Conservation (phyloP, 2,329 filamentous ascomycete species). For the Lecanicillium sp. region DNA sequence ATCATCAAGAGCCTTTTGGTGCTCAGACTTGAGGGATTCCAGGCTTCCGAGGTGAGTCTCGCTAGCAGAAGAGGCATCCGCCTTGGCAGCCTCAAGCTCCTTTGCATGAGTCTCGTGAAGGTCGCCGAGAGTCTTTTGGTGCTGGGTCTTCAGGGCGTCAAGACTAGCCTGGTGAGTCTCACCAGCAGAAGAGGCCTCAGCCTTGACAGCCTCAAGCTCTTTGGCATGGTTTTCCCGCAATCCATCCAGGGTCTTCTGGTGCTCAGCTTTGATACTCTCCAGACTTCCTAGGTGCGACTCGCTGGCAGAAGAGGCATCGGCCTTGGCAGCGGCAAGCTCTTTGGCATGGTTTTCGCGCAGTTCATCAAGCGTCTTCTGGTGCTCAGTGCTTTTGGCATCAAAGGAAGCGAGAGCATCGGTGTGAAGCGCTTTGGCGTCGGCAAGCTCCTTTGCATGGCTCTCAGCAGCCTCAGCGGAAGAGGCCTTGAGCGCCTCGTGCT, state of each 20-base stretch:
- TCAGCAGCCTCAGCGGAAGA: slow-evolving; percentile 31
- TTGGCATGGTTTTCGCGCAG: slow-evolving; percentile 27
- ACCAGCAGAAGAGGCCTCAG: slow-evolving; percentile 20
- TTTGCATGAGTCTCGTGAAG: slow-evolving; percentile 52
- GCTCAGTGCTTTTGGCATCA: slow-evolving; percentile 42
- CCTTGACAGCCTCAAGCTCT: slow-evolving; percentile 23
- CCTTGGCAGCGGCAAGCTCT: slow-evolving; percentile 1
- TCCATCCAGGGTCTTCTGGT: slow-evolving; percentile 23
- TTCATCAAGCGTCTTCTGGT: slow-evolving; percentile 44
- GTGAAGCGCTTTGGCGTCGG: slow-evolving; percentile 38
- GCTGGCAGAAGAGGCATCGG: background rate
- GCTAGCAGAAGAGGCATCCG: slow-evolving; percentile 42
- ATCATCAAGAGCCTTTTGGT: slow-evolving; percentile 43
- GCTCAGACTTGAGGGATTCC: slow-evolving; percentile 50
- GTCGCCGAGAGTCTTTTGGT: slow-evolving; percentile 43
- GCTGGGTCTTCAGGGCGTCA: slow-evolving; percentile 50
- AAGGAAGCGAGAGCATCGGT: slow-evolving; percentile 40
- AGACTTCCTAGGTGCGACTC: background rate
- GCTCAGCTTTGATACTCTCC: slow-evolving; percentile 21
- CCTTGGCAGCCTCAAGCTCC: slow-evolving; percentile 52
- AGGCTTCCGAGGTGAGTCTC: slow-evolving; percentile 45
- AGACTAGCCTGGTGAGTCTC: slow-evolving; percentile 18
- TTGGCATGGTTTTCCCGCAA: slow-evolving; percentile 27
- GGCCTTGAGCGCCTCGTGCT: slow-evolving; percentile 46
- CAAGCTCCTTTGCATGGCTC: slow-evolving; percentile 36